Percentiles rank a stretch among this genome's conserved stretches.
Conservation (phyloP, 2,329 filamentous ascomycete genomes). For the Pyrenophora graminea region DNA sequence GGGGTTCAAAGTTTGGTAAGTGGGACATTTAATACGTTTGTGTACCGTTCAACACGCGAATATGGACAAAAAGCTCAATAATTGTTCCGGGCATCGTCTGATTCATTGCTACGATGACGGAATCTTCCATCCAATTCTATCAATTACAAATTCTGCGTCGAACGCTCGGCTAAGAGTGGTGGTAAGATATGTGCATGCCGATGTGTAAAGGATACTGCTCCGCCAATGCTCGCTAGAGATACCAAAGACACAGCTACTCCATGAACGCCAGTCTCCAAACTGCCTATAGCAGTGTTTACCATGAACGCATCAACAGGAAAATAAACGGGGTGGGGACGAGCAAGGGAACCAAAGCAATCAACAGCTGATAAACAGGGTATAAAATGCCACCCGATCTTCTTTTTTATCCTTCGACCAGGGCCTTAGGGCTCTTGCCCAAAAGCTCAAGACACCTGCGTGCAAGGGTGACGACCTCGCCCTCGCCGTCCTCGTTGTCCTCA, state of each 20-base stretch:
- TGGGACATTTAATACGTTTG: no score
- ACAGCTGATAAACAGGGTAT: constrained; percentile 31
- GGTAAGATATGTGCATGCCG: constrained; percentile 39
- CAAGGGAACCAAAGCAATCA: constrained; percentile 21
- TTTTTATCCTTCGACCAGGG: constrained; percentile 75
- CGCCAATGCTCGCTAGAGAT: constrained; percentile 49
- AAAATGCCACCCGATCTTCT: constrained; percentile 22
- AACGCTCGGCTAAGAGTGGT: constrained; percentile 16
- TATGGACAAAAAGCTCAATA: neutral
- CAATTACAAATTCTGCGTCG: constrained; percentile 31
- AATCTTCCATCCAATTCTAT: constrained; percentile 22
- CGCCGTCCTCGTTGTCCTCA: constrained; percentile 84
- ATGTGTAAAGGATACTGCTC: constrained; percentile 40
- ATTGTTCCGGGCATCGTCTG: constrained; percentile 7
- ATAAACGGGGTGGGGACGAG: constrained; percentile 27
- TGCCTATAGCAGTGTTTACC: constrained; percentile 24
- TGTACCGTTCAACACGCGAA: neutral
- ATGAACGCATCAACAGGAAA: constrained; percentile 32
- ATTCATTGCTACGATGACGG: constrained; percentile 14
- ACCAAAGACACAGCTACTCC: constrained; percentile 31
- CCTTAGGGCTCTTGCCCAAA: constrained; percentile 76
- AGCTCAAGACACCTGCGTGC: constrained; percentile 89
- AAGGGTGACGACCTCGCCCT: constrained; percentile 88
- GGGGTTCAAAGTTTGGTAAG: neutral
- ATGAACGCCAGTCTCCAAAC: constrained; percentile 35